Conservation (phyloP, 345 rosid species). For the Dipteronia dyeriana region DNA sequence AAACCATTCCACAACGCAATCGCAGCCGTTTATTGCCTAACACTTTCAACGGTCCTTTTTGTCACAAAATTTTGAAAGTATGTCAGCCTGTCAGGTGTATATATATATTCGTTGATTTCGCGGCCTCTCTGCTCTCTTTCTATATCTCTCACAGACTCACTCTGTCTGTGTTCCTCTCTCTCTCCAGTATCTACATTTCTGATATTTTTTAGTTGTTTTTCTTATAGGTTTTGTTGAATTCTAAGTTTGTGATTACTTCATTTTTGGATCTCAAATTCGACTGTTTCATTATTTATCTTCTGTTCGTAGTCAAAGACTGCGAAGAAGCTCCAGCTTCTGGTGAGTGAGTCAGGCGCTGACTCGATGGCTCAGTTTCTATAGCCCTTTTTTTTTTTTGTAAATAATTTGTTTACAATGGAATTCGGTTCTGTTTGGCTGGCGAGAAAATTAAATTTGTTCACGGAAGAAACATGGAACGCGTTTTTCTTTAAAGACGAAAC, state of each 20-base stretch:
- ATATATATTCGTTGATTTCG: conserved; percentile 16
- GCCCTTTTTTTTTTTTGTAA: no score
- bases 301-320: background rate
- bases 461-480: background rate
- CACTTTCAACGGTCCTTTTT: conserved; percentile 9
- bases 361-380: background rate
- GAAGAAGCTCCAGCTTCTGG: background rate
- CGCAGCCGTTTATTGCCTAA: background rate
- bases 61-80: background rate
- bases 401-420: background rate
- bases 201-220: background rate
- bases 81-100: background rate
- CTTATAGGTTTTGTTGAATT: background rate
- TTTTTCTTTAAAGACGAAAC: background rate
- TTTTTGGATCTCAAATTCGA: background rate
- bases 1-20: background rate
- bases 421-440: conserved; percentile 14
- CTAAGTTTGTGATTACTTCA: background rate
- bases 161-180: background rate
- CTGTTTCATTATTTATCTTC: no score
- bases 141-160: background rate
- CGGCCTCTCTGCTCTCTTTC: conserved; percentile 3
- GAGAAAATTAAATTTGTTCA: background rate
- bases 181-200: background rate
- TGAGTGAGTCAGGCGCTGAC: background rate